A percentile compares a stretch with the other conserved stretches of the same genome.
phyloP scores from a whole-genome alignment of 306 rosid genomes.

The Vicia sativa region DNA sequence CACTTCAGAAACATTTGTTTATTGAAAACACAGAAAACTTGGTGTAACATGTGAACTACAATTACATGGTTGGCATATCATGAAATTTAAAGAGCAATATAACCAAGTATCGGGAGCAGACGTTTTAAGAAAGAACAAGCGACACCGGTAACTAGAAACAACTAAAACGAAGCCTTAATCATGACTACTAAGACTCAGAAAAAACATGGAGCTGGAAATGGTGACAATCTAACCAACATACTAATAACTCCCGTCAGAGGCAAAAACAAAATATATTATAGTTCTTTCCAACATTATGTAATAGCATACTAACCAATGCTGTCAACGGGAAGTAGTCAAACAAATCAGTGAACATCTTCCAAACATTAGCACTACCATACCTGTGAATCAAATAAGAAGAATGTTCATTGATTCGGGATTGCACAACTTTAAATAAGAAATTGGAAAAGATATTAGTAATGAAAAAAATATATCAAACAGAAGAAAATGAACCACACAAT shows the following conservation, averaged over 20 bases:
- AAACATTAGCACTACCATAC: constrained; percentile 97
- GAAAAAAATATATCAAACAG: neutral
- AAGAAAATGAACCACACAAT: neutral
- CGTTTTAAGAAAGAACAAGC: constrained; percentile 9
- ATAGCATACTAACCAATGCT: constrained; percentile 76
- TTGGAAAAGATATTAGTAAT: neutral
- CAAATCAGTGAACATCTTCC: constrained; percentile 93
- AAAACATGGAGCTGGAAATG: constrained; percentile 16
- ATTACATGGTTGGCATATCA: neutral
- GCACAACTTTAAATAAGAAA: constrained; percentile 20
- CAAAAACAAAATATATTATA: neutral
- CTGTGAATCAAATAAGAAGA: constrained; percentile 51
- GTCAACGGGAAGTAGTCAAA: constrained; percentile 97
- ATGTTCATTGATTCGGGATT: constrained; percentile 22
- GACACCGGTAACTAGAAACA: constrained; percentile 2
- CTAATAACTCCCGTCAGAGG: constrained; percentile 18
- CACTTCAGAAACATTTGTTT: constrained; percentile 27
- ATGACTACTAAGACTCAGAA: neutral
- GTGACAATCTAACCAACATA: constrained; percentile 11
- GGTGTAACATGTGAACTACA: constrained; percentile 12
- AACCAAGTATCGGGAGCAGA: neutral
- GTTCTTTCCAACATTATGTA: constrained; percentile 15
- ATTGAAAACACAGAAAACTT: constrained; percentile 21
- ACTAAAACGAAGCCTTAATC: neutral
- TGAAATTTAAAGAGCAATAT: constrained; percentile 12